Base-by-base conservation (phyloP, 257 asterid species). In the Echium plantagineum region DNA sequence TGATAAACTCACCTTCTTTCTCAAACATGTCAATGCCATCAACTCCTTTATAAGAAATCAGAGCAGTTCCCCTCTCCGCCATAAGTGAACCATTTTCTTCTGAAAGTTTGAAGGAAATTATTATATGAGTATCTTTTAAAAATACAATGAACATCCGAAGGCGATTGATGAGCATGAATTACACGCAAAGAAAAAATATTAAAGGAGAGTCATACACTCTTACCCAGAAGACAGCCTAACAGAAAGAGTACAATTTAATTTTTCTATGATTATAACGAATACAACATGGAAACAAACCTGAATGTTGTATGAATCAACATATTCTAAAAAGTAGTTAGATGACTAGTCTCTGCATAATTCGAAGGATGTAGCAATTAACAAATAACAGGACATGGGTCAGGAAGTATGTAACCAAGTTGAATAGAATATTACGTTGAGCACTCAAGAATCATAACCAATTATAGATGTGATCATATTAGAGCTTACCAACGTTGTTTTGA, bases 1-100 rank as follows among this genome's bases (percentile, higher is more conserved):
- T 72, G 51, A 97, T 87, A 66, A 79, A 88, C 75, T 81, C 94
- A n/a, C 85, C 89, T 64, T 81, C 98, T 74, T 68, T 81, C 32
- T 83, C 98, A 61, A 78, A 77, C 57, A 78, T 63, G 59, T 76
- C 87, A 68, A 78, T 63, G 61, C 74, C 87, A 68, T 74, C 85
- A 51, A 67, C 71, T 63, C 76, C 80, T 70, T 68, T 80, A 63
- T 73, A 76, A 65, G 65, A 71, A 57, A 58, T 67, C 19, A 67
- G 71, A 10, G 76, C 72, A 60, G 66, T 74, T 58, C 81, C 91
- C 46, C 63, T 78, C 55, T 78, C 75, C 52, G 64, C 93, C 70
- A 38, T 72, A 71, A 78, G 77, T 59, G 87, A 69, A 57, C 57
- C 78, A 76, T 73, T 71, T 71, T 69, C 83, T 74, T 70, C 74